phyloP scores from a whole-genome alignment of 1,139 yeast species.

The Magnusiomyces clavatus region DNA sequence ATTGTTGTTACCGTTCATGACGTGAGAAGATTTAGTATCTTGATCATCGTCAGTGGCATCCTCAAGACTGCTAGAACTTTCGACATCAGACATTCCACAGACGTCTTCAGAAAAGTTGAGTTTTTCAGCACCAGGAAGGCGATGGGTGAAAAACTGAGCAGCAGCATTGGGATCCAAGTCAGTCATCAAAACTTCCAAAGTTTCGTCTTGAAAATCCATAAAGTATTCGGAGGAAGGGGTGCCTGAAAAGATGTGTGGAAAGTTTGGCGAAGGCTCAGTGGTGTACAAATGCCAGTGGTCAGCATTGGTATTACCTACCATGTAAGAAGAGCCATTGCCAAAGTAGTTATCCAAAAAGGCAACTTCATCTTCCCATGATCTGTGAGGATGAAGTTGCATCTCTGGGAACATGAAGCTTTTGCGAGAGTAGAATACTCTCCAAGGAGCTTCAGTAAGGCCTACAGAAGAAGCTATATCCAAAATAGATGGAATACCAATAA shows the following conservation, averaged over 20 bases:
- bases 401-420: conserved; percentile 91
- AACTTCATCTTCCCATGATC: conserved; percentile 79
- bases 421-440: conserved; percentile 80
- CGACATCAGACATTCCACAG: conserved; percentile 18
- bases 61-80: conserved; percentile 4
- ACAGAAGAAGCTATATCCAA: conserved; percentile 41
- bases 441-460: conserved; percentile 37
- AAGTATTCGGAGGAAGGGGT: conserved; percentile 9
- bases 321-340: conserved; percentile 55
- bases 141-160: conserved; percentile 50
- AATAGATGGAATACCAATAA: conserved; percentile 64
- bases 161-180: conserved; percentile 58
- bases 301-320: conserved; percentile 71
- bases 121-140: conserved; percentile 37
- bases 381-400: conserved; percentile 72
- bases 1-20: conserved; percentile 19
- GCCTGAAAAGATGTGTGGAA: neutral
- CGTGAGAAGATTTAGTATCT: conserved; percentile 8
- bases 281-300: conserved; percentile 91
- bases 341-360: conserved; percentile 58
- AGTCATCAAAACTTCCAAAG: conserved; percentile 89
- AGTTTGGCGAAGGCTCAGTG: conserved; percentile 33
- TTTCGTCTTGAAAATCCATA: conserved; percentile 49
- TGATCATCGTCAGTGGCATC: conserved; percentile 1
- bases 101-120: conserved; percentile 30